Evolutionary conservation across 345 rosid species (phyloP), one percentile per base, ranked within the genome.

Genomic region (Streptanthus diversifolius): DNA sequence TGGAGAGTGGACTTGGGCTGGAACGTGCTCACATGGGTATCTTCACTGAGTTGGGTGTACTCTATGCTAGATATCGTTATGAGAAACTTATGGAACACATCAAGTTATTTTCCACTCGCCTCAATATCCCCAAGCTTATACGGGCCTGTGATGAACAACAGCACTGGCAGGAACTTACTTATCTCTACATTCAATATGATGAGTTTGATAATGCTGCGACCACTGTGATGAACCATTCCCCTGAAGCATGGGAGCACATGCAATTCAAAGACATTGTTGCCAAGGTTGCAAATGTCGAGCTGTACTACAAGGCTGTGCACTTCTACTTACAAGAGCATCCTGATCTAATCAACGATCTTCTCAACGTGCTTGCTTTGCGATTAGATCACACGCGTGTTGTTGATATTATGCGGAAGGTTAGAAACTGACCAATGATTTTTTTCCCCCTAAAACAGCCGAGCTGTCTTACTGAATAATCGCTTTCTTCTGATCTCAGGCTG

Each of bases 211-310:
- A 95, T 86, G 99, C 99, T 45, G 99, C 99, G 5, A 90, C 96
- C 40, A 95, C 98, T 33, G 88, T 95, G 63, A 95, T 95, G 99
- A 91, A 95, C 72, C 99, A 95, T 84, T 95, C 99, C 36, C 99
- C 99, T 0, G 98, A 90, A 83, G 98, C 99, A n/a, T 95, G 99
- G 99, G 99, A 95, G 66, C 99, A 95, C 90, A 87, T 95, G 98
- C 99, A 88, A 73, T 95, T 91, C 79, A 95, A 91, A 78, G 99
- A 95, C 74, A 90, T 91, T 39, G 84, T 84, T 1, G 97, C 87
- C 48, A 95, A 95, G 86, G 96, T 95, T 80, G 98, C 97, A 3
- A 95, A 84, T 74, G 99, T 95, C 45, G 99, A 95, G 68, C 77
- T 95, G 30, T 95, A 95, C 78, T 95, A 95, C 66, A 95, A 95